Evolutionary conservation across 2,329 filamentous ascomycete species (phyloP), one percentile per base, ranked within the genome.

Genomic region (Knufia fluminis): DNA sequence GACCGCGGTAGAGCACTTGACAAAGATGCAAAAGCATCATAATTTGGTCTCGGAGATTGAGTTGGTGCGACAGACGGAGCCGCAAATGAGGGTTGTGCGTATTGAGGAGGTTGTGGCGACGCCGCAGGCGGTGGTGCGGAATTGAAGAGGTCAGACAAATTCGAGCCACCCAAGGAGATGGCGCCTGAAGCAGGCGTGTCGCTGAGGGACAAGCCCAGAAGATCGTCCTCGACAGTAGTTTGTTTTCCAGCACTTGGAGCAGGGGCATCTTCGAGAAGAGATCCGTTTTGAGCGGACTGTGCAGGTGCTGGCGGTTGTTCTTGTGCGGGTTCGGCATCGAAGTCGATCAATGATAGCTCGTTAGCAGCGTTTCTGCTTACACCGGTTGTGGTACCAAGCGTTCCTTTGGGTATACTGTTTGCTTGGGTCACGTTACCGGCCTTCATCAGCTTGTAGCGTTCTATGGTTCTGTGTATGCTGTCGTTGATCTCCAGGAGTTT

Each of bases 401-500:
- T 90, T 23, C 90, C 88, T 62, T 86, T 83, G 4, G 88, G 87
- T 57, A 97, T 85, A 65, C 82, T 86, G 56, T 83, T 80, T 14
- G 92, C 88, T 9, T 74, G 88, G 58, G 90, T 87, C 39, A 94
- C 66, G 61, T 98, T 90, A 19, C 92, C 92, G 71, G 92, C 94
- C 74, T 95, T 98, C 68, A 97, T 82, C 49, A 97, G 72, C 74
- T 88, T 94, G 68, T 97, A 98, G 56, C 92, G 76, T 69, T 97
- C 88, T 49, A 97, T 87, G 1, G 92, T 98, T 54, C 91, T 82
- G 64, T 97, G 87, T 78, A 98, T 98, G 69, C 90, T 96, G 68
- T 98, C 92, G 64, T 98, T 98, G 63, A 98, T 97, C 64, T 97
- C 89, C 49, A 98, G 77, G 9, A 98, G 75, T 68, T 95, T 95